Evolutionary conservation across 352 stramenopile species (phyloP).

Genomic region (Phytopythium vexans): DNA sequence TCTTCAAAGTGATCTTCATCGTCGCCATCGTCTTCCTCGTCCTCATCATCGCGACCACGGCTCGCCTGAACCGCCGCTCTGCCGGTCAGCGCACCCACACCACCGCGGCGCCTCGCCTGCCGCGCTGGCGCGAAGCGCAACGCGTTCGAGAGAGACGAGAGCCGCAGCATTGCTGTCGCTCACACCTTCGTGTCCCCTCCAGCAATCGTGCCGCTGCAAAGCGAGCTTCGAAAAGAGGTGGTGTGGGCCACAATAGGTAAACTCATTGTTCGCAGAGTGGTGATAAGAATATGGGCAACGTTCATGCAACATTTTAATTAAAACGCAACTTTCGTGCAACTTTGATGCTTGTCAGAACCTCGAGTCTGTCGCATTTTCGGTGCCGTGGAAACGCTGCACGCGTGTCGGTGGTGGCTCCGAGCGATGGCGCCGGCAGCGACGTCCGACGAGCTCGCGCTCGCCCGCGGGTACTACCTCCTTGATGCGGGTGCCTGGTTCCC

Average conservation of each 20-base stretch:
- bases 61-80: conserved; percentile 12
- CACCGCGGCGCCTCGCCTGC: conserved; percentile 13
- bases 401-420: no score
- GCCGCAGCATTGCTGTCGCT: conserved; percentile 42
- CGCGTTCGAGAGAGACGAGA: conserved; percentile 48
- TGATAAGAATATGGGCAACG: neutral
- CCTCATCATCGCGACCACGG: conserved; percentile 17
- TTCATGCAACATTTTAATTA: neutral
- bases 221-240: no score
- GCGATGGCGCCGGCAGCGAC: no score
- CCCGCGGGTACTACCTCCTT: no score
- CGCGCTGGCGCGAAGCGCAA: conserved; percentile 42
- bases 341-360: neutral
- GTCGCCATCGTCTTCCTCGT: conserved; percentile 28
- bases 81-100: conserved; percentile 13
- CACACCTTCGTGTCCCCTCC: neutral
- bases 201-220: neutral
- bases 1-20: conserved; percentile 43
- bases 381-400: no score
- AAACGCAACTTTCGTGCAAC: neutral
- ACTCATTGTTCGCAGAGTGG: neutral
- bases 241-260: neutral
- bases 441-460: no score
- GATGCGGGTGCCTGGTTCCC: no score
- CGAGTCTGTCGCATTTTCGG: no score